These are phyloP conservation scores for Rhytidiadelphus loreus DNA, from an alignment of 225 moss, liverwort and hornwort genomes.

Conservation along the genomic window DNA sequence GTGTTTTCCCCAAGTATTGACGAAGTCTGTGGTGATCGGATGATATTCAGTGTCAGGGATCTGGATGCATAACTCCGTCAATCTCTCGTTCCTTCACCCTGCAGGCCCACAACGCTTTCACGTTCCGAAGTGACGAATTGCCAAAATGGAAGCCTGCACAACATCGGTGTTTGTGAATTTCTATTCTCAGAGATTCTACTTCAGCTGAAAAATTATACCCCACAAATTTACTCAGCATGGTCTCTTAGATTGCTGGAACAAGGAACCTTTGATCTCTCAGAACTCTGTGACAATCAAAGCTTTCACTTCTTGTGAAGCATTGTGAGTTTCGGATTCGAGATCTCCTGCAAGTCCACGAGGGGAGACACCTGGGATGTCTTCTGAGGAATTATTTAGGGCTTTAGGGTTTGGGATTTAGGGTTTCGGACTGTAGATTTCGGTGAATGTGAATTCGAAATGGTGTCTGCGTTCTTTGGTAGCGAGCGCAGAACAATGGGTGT, in stretches of 20 bases:
- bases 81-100: not conserved
- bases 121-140: not conserved
- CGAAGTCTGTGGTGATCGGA: not conserved
- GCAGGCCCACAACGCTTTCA: not conserved
- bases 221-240: not conserved
- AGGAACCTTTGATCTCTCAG: not conserved
- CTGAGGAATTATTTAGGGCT: not conserved
- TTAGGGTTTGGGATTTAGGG: not conserved
- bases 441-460: not conserved
- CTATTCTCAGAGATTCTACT: not conserved
- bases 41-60: not conserved
- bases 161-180: not conserved
- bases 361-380: not conserved
- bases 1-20: too few relatives aligned
- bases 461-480: not conserved
- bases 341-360: not conserved
- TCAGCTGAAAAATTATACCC: not conserved
- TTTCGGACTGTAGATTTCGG: not conserved
- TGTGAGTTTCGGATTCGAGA: not conserved
- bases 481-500: not conserved
- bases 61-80: not conserved
- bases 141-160: not conserved
- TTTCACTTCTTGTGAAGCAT: not conserved
- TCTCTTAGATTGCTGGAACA: not conserved
- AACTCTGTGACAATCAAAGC: not conserved